A percentile compares a stretch with the other conserved stretches of the same genome.
phyloP scores from a whole-genome alignment of 75 land plant species.

The Cunninghamia lanceolata region DNA sequence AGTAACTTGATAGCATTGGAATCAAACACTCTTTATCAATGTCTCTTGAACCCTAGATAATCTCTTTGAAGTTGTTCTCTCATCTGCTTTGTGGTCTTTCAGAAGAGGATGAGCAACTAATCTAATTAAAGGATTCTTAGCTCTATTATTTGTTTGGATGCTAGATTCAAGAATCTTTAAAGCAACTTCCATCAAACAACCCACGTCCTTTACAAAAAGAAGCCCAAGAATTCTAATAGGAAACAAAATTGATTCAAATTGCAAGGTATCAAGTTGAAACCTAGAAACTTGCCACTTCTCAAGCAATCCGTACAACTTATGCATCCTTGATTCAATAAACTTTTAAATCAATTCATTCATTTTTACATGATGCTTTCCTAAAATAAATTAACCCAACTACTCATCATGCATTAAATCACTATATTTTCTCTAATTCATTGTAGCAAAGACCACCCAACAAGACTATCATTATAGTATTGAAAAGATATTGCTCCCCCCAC shows the following conservation, averaged over 20 bases:
- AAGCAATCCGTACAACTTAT: conserved; percentile 37
- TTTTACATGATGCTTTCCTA: conserved; percentile 12
- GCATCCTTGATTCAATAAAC: conserved; percentile 22
- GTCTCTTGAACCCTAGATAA: conserved; percentile 27
- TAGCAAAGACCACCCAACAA: conserved; percentile 10
- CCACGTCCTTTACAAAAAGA: conserved; percentile 49
- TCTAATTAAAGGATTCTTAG: conserved; percentile 20
- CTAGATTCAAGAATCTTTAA: conserved; percentile 77
- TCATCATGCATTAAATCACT: conserved; percentile 12
- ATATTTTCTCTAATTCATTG: conserved; percentile 14
- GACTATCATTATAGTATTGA: conserved; percentile 21
- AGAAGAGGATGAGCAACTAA: conserved; percentile 26
- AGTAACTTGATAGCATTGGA: conserved; percentile 15
- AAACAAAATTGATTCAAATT: conserved; percentile 51
- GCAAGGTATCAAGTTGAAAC: conserved; percentile 57
- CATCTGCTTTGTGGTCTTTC: conserved; percentile 32
- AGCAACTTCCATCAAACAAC: conserved; percentile 77
- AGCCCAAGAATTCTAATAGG: conserved; percentile 66
- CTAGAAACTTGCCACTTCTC: conserved; percentile 57
- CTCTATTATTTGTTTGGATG: conserved; percentile 33
- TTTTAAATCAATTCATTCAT: conserved; percentile 18
- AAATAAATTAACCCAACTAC: conserved; percentile 6
- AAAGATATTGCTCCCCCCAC: conserved; percentile 64
- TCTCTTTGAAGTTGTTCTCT: conserved; percentile 26
- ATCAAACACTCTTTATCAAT: conserved; percentile 25